Evolutionary conservation across 2,329 filamentous ascomycete species (phyloP).

Genomic region (Pleoardoris graminearum): DNA sequence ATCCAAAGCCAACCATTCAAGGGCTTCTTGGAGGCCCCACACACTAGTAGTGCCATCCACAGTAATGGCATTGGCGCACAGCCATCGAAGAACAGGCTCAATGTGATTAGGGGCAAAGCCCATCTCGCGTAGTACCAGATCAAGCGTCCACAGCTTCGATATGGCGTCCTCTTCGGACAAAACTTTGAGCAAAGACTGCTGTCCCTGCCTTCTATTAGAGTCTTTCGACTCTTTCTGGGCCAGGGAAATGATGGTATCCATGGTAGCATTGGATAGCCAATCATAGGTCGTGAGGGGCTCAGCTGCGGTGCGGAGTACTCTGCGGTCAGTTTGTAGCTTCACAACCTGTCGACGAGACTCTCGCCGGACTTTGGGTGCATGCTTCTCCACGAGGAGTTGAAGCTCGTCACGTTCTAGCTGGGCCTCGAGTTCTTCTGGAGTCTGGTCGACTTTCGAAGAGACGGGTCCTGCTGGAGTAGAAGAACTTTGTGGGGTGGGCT

Average conservation of each 20-base stretch:
- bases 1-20: conserved; percentile 89
- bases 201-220: conserved; percentile 52
- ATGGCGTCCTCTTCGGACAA: conserved; percentile 76
- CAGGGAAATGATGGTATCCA: conserved; percentile 76
- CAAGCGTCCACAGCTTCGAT: conserved; percentile 81
- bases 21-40: conserved; percentile 83
- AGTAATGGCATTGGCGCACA: conserved; percentile 40
- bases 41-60: conserved; percentile 62
- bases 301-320: conserved; percentile 78
- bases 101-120: conserved; percentile 61
- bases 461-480: conserved; percentile 26
- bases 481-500: conserved; percentile 7
- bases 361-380: conserved; percentile 75
- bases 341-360: conserved; percentile 76
- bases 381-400: conserved; percentile 82
- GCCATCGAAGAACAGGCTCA: conserved; percentile 38
- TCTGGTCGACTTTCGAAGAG: conserved; percentile 54
- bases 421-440: conserved; percentile 84
- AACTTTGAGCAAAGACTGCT: conserved; percentile 46
- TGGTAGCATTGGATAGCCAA: conserved; percentile 79
- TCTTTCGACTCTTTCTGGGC: conserved; percentile 65
- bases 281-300: conserved; percentile 71
- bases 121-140: conserved; percentile 69
- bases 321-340: conserved; percentile 82
- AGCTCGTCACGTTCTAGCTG: conserved; percentile 90